Evolutionary conservation across 78 protist genomes (phyloP).

Genomic region (Dictyostelium intermedium): DNA sequence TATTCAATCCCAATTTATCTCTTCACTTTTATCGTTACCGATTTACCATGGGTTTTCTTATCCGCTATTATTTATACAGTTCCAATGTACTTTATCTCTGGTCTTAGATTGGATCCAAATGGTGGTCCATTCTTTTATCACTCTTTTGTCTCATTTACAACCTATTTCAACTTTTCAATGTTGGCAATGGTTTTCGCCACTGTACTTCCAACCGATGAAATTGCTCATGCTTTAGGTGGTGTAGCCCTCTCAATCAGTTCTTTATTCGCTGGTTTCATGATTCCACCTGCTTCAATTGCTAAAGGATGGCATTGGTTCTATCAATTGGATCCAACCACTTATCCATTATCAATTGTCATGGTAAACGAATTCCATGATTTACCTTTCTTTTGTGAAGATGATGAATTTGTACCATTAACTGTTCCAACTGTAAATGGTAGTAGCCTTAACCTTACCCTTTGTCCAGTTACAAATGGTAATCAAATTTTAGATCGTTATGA

Average conservation of each 20-base stretch:
- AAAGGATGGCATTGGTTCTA: constrained; percentile 62
- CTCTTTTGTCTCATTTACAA: neutral
- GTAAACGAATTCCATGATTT: constrained; percentile 29
- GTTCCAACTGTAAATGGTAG: neutral
- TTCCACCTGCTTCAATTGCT: constrained; percentile 34
- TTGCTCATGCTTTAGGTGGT: constrained; percentile 69
- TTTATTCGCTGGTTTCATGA: constrained; percentile 65
- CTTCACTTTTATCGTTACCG: constrained; percentile 39
- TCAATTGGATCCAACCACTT: constrained; percentile 1
- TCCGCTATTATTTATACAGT: constrained; percentile 38
- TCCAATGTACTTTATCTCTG: constrained; percentile 57
- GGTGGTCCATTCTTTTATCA: constrained; percentile 70
- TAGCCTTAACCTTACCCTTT: neutral
- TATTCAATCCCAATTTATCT: constrained; percentile 65
- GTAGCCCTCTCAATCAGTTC: neutral
- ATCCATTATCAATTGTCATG: constrained; percentile 14
- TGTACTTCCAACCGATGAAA: constrained; percentile 58
- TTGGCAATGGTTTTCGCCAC: constrained; percentile 44
- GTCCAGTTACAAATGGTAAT: constrained; percentile 26
- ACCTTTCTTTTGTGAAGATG: neutral
- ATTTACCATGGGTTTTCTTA: constrained; percentile 57
- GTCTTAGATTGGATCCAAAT: neutral
- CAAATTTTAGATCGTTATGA: neutral
- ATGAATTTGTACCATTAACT: neutral
- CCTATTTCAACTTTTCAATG: constrained; percentile 26